phyloP scores from a whole-genome alignment of 768 basidiomycete genomes.

The Boletus rubescentipes region DNA sequence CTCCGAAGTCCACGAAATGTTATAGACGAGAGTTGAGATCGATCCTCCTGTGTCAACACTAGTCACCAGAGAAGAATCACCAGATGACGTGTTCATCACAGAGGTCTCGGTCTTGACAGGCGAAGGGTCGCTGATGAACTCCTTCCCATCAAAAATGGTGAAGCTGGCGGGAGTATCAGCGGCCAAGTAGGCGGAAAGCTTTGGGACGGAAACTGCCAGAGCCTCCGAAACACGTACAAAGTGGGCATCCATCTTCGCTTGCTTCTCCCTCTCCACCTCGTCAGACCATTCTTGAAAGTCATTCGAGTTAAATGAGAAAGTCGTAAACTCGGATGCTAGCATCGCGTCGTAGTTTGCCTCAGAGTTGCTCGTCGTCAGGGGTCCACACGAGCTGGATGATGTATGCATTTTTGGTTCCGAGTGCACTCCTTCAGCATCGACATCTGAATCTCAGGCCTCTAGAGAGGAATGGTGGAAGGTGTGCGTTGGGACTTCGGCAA shows the following conservation, averaged over 20 bases:
- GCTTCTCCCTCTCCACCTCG: constrained; percentile 11
- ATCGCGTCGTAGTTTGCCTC: constrained; percentile 11
- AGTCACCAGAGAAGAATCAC: constrained; percentile 9
- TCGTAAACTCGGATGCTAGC: constrained; percentile 6
- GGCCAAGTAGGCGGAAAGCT: constrained; percentile 2
- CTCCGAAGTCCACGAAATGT: constrained; percentile 5
- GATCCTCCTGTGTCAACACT: constrained; percentile 2
- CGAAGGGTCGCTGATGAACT: background rate
- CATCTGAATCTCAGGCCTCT: no score
- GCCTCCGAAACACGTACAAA: constrained; percentile 12
- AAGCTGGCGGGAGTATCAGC: background rate
- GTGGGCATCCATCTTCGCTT: constrained; percentile 12
- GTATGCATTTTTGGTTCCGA: no score
- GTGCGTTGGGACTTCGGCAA: background rate
- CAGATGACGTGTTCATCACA: constrained; percentile 1
- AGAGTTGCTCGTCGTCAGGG: background rate
- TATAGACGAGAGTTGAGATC: background rate
- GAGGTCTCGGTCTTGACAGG: constrained; percentile 3
- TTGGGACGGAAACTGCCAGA: constrained; percentile 9
- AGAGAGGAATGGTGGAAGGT: no score
- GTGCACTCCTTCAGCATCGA: no score
- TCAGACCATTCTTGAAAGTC: constrained; percentile 16
- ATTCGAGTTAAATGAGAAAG: constrained; percentile 10
- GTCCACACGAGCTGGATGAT: no score
- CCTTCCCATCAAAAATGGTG: background rate